A percentile compares a stretch with the other conserved stretches of the same genome.
Conservation (phyloP, 331 rosid species). For the Quercus lobata region DNA sequence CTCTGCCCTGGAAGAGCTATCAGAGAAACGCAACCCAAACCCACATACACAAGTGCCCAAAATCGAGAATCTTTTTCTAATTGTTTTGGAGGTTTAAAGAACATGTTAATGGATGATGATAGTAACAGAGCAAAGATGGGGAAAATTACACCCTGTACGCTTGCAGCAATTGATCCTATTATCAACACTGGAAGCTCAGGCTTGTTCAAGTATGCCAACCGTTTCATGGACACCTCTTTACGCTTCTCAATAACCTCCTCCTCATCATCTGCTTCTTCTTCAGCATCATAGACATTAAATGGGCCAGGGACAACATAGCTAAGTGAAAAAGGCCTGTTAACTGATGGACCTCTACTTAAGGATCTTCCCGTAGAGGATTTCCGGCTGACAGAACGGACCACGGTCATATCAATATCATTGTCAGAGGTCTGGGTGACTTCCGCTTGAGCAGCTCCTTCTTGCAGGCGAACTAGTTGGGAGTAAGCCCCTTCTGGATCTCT, state of each 20-base stretch:
- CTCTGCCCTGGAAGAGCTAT: conserved; percentile 34
- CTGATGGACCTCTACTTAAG: conserved; percentile 33
- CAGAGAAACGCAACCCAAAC: conserved; percentile 42
- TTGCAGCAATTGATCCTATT: conserved; percentile 66
- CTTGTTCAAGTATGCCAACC: conserved; percentile 59
- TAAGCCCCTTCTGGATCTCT: conserved; percentile 45
- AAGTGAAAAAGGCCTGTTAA: conserved; percentile 18
- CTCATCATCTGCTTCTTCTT: not conserved
- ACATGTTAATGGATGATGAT: conserved; percentile 52
- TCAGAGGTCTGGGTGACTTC: conserved; percentile 13
- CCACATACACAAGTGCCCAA: conserved; percentile 55
- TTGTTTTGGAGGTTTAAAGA: conserved; percentile 47
- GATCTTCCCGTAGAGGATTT: conserved; percentile 22
- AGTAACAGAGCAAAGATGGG: conserved; percentile 63
- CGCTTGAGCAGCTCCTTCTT: conserved; percentile 39
- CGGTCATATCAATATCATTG: conserved; percentile 2
- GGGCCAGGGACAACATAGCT: conserved; percentile 24
- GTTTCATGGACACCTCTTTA: conserved; percentile 34
- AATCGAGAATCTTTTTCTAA: conserved; percentile 47
- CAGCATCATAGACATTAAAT: not conserved
- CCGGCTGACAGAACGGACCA: conserved; percentile 11
- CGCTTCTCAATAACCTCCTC: not conserved
- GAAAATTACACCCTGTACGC: conserved; percentile 46
- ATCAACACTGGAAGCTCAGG: conserved; percentile 59
- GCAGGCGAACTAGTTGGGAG: conserved; percentile 50